Evolutionary conservation across 2,329 filamentous ascomycete species (phyloP).

Genomic region (Dothiorella sarmentorum): DNA sequence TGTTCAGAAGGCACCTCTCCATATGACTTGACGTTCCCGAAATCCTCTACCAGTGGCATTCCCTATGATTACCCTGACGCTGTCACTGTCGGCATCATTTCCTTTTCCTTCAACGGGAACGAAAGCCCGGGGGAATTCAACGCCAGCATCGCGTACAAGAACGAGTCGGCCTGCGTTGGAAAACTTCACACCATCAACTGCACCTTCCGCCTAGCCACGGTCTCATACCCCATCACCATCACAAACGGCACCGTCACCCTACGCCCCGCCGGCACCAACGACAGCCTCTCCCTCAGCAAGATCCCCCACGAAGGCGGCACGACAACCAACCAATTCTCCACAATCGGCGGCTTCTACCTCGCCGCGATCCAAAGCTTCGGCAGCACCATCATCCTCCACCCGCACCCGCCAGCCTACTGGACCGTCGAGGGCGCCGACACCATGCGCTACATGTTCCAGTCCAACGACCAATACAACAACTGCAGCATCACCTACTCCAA

Average conservation of each 20-base stretch:
- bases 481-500: not conserved
- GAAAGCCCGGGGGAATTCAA: not conserved
- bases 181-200: constrained; percentile 20
- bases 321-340: no score
- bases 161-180: constrained; percentile 20
- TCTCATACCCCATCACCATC: constrained; percentile 19
- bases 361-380: not conserved
- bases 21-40: not conserved
- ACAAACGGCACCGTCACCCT: constrained; percentile 18
- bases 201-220: constrained; percentile 17
- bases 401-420: not conserved
- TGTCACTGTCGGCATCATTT: not conserved
- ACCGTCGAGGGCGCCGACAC: not conserved
- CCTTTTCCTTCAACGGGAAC: not conserved
- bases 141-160: constrained; percentile 14
- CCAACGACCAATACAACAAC: not conserved
- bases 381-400: not conserved
- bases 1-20: not conserved
- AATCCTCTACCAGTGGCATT: no score
- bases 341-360: no score
- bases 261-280: not conserved
- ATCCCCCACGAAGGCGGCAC: no score
- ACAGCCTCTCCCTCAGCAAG: not conserved
- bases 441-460: not conserved
- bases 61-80: no score